Conservation (phyloP, 2,329 filamentous ascomycete species). For the Cladosporium sp. region DNA sequence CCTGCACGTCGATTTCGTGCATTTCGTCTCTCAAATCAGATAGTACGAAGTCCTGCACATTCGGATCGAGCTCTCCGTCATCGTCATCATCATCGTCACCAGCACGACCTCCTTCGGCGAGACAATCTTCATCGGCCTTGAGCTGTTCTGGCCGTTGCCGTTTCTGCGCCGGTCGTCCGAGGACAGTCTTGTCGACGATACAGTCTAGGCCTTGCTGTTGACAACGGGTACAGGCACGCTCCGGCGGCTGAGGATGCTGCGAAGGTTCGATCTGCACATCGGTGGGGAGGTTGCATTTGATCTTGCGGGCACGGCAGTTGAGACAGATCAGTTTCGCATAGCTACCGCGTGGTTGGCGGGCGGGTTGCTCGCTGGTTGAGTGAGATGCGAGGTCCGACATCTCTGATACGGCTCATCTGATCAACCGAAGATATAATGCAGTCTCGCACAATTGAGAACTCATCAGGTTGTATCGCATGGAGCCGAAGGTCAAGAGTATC, state of each 20-base stretch:
- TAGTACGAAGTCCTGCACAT: constrained; percentile 20
- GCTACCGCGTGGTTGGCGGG: constrained; percentile 21
- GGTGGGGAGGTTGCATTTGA: constrained; percentile 24
- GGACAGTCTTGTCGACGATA: constrained; percentile 23
- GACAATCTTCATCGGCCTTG: not conserved
- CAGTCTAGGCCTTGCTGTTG: constrained; percentile 22
- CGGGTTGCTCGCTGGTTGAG: not conserved
- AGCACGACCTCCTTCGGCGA: not conserved
- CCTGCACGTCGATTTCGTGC: not conserved
- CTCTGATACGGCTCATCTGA: not conserved
- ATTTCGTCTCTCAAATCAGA: constrained; percentile 13
- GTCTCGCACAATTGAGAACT: too few relatives aligned
- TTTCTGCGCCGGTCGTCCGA: constrained; percentile 23
- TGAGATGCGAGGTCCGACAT: not conserved
- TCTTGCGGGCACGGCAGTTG: constrained; percentile 24
- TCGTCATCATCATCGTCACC: too few relatives aligned
- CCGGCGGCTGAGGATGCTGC: constrained; percentile 17
- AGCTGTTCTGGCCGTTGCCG: not conserved
- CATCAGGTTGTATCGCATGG: too few relatives aligned
- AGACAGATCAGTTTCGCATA: constrained; percentile 26
- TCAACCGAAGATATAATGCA: not conserved
- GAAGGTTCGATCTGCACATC: constrained; percentile 19
- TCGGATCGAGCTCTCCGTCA: not conserved
- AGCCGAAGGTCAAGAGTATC: too few relatives aligned
- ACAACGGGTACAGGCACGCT: constrained; percentile 21